phyloP scores from a whole-genome alignment of 2,329 filamentous ascomycete genomes.

The Claviceps sp. region DNA sequence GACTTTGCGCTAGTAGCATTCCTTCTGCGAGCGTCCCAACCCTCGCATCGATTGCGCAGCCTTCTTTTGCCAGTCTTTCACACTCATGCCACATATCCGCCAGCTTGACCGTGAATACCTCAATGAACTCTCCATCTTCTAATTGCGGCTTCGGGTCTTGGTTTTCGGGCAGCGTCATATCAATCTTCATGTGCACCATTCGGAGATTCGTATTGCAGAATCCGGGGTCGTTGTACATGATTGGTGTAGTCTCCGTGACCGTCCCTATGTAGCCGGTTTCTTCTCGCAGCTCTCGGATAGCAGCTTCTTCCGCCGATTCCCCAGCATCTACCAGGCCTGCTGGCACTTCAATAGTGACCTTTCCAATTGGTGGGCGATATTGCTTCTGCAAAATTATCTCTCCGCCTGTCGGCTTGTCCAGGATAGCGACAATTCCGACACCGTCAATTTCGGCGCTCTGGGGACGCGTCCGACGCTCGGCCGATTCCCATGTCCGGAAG shows the following conservation, averaged over 20 bases:
- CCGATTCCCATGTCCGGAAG: conserved; percentile 56
- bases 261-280: conserved; percentile 53
- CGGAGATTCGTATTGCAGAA: conserved; percentile 55
- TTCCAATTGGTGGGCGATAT: conserved; percentile 48
- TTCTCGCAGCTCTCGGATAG: conserved; percentile 50
- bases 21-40: conserved; percentile 69
- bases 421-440: conserved; percentile 59
- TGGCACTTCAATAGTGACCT: conserved; percentile 48
- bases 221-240: conserved; percentile 54
- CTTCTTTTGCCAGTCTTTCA: conserved; percentile 52
- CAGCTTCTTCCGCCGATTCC: conserved; percentile 47
- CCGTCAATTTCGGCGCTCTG: conserved; percentile 50
- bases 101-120: conserved; percentile 59
- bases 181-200: conserved; percentile 61
- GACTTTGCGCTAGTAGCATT: conserved; percentile 54
- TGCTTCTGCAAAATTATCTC: conserved; percentile 54
- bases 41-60: conserved; percentile 67
- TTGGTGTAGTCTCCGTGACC: conserved; percentile 42
- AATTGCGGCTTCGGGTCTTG: conserved; percentile 54
- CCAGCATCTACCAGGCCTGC: conserved; percentile 50
- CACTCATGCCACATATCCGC: conserved; percentile 51
- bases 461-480: conserved; percentile 56
- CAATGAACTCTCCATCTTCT: conserved; percentile 73
- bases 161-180: conserved; percentile 56
- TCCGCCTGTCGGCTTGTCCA: conserved; percentile 39